phyloP scores from a whole-genome alignment of 352 stramenopile genomes.

The Phytophthora syringae region DNA sequence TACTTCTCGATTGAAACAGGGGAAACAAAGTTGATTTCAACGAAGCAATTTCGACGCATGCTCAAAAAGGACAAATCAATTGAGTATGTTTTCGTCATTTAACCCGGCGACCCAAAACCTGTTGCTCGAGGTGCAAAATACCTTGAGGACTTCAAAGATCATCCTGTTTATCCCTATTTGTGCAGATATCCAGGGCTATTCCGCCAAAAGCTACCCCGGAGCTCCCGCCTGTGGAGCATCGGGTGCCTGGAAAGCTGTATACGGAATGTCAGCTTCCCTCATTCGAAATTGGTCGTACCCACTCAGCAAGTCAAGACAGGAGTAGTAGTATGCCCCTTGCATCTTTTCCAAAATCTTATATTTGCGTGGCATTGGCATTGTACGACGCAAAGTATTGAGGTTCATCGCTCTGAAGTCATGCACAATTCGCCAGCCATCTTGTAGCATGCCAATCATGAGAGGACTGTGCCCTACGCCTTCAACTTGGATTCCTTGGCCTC shows the following conservation, averaged over 20 bases:
- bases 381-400: neutral
- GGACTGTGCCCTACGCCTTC: too few species aligned
- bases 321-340: conserved; percentile 21
- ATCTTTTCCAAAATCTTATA: conserved; percentile 28
- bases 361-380: conserved; percentile 23
- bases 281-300: conserved; percentile 35
- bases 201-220: conserved; percentile 1
- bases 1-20: too few species aligned
- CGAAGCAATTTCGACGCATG: too few species aligned
- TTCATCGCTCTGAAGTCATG: conserved; percentile 33
- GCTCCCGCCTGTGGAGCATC: neutral
- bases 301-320: conserved; percentile 24
- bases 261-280: conserved; percentile 20
- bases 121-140: too few species aligned
- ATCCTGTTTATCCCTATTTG: too few species aligned
- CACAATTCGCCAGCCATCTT: conserved; percentile 37
- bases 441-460: too few species aligned
- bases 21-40: too few species aligned
- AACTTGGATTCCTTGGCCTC: too few species aligned
- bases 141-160: too few species aligned
- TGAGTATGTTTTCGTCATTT: too few species aligned
- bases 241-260: conserved; percentile 31
- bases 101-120: too few species aligned
- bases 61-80: too few species aligned
- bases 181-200: conserved; percentile 6